Base-by-base conservation (phyloP, 1,284 basidiomycete genomes). In the Naganishia sp. region DNA sequence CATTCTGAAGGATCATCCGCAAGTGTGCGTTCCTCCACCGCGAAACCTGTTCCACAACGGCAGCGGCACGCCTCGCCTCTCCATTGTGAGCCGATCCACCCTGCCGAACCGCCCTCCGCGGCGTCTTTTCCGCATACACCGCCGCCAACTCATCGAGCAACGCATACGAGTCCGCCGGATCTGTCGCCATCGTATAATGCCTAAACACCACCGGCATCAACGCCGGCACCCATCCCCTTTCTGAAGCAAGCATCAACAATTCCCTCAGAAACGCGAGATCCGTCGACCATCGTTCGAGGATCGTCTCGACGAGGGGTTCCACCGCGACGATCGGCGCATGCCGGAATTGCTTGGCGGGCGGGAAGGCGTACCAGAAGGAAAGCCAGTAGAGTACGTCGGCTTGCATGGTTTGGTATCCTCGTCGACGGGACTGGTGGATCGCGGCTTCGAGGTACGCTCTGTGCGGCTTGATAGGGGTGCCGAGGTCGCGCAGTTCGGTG, bases 401-500 rank as follows among this genome's bases (percentile, higher is more conserved):
- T n/a, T 61, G 35, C 9, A 61, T 50, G 1, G 57, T 28, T n/a
- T 51, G 57, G 1, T 25, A 6, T 0, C 57, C 57, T 3, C 57
- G 28, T 15, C 57, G 31, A 25, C 57, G 17, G 11, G 57, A 46
- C 23, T 25, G 46, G 57, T 60, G 35, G 23, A 65, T 28, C 9
- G 65, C 65, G 15, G 47, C 65, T 13, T 60, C 46, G 25, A 66
- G 47, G 45, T 61, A 66, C 0, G 45, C 46, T 9, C 43, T 7
- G 31, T 66, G 57, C 21, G 65, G 49, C 18, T 32, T 25, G 42
- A 66, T 62, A 21, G 65, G 42, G n/a, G 50, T 62, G 3, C 45
- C 57, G 39, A 62, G 52, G 6, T 60, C 56, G 23, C 41, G 23
- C 23, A 66, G 25, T 15, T 66, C 65, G 1, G 3, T 11, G 13